Conservation (phyloP, 2,329 filamentous ascomycete species). For the Trichoderma simmonsii region DNA sequence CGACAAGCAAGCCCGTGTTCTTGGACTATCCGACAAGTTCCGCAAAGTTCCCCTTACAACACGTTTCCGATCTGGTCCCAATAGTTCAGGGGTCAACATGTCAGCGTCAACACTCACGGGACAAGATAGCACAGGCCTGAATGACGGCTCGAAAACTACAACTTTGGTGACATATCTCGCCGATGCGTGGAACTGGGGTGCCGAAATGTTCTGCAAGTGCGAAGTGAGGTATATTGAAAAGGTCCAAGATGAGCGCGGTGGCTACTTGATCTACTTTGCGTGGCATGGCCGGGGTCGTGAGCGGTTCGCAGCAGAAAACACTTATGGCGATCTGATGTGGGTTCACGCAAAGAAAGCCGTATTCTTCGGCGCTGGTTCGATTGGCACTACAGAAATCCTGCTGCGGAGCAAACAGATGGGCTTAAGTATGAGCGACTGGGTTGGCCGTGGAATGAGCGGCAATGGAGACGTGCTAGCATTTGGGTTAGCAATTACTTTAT, state of each 20-base stretch:
- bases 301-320: slow-evolving; percentile 46
- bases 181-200: slow-evolving; percentile 70
- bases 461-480: slow-evolving; percentile 66
- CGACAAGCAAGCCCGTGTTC: slow-evolving; percentile 51
- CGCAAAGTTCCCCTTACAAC: slow-evolving; percentile 59
- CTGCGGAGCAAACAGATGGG: slow-evolving; percentile 59
- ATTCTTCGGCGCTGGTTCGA: slow-evolving; percentile 62
- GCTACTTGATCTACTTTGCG: slow-evolving; percentile 63
- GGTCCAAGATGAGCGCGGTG: slow-evolving; percentile 41
- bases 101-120: slow-evolving; percentile 56
- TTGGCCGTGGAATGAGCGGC: slow-evolving; percentile 61
- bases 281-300: slow-evolving; percentile 60
- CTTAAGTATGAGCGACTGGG: slow-evolving; percentile 52
- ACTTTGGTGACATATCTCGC: slow-evolving; percentile 64
- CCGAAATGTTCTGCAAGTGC: slow-evolving; percentile 67
- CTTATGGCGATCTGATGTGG: slow-evolving; percentile 63
- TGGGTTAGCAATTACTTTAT: slow-evolving; percentile 39
- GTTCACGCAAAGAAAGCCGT: slow-evolving; percentile 63
- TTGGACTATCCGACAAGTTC: slow-evolving; percentile 53
- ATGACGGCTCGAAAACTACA: slow-evolving; percentile 66
- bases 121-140: slow-evolving; percentile 61
- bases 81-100: slow-evolving; percentile 64
- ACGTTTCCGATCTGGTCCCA: slow-evolving; percentile 57
- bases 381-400: slow-evolving; percentile 65
- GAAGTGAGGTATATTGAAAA: slow-evolving; percentile 63